Percentiles rank a stretch among this genome's conserved stretches.
Conservation (phyloP, 257 asterid genomes). For the Jasminum sambac region DNA sequence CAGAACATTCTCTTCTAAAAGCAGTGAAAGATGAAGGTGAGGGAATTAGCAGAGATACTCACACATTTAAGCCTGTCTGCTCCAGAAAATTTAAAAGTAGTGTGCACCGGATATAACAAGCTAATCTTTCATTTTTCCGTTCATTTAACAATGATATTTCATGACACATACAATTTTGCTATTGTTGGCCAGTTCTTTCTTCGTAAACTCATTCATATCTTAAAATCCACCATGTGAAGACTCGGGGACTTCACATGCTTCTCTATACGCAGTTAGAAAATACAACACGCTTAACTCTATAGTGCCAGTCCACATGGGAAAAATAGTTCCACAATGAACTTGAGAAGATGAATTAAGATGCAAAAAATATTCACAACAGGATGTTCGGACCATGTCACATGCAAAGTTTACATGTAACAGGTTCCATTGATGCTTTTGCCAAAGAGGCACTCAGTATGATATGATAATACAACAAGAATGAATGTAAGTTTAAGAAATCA, state of each 20-base stretch:
- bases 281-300: background rate
- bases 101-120: background rate
- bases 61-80: background rate
- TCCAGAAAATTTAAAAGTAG: background rate
- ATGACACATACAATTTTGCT: background rate
- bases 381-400: background rate
- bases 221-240: background rate
- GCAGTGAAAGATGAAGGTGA: background rate
- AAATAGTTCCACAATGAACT: constrained; percentile 3
- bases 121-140: background rate
- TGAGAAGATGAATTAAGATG: constrained; percentile 4
- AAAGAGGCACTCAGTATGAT: background rate
- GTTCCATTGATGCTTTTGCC: constrained; percentile 8
- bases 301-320: background rate
- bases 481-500: constrained; percentile 2
- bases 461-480: background rate
- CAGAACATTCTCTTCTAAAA: background rate
- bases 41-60: background rate
- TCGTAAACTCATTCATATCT: background rate
- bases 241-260: background rate
- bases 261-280: background rate
- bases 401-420: constrained; percentile 9
- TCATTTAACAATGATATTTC: background rate
- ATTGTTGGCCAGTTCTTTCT: background rate
- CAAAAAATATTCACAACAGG: background rate